Base-by-base conservation (phyloP, 2,329 filamentous ascomycete genomes). In the Myrmaecium sp. region DNA sequence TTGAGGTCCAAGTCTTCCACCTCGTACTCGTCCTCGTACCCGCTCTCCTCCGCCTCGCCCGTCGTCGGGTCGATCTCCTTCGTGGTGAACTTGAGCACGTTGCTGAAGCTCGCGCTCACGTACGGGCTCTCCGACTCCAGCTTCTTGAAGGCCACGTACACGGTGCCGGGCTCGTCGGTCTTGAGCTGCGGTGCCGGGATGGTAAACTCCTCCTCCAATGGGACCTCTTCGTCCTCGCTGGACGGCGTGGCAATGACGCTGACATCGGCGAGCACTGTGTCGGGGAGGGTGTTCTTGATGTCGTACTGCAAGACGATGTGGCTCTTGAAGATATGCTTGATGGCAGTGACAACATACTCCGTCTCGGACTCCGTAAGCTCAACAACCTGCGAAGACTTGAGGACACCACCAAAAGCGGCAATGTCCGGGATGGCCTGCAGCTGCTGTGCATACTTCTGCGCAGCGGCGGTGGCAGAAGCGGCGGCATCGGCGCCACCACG, bases 261-360 rank as follows among this genome's bases (percentile, higher is more conserved):
- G 12, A 52, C 49, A 27, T 52, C 47, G 11, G 46, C 33, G 5
- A 53, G 38, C 4, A 51, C 49, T 8, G 83, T 92, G 33, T 84
- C 81, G 8, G 81, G 76, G 7, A 98, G 65, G 3, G 89, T 98
- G 61, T 98, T 98, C 66, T 92, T 95, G 52, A 98, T 74, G 48
- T 95, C 81, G 53, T 89, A 98, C 48, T 98, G 89, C 29, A 98
- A 60, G 17, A 98, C 86, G 45, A 98, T 64, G 47, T 95, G 81
- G 50, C 93, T 81, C 58, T 92, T 92, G 73, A 94, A 98, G 44
- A 98, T 73, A 50, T 98, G 89, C 63, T 98, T 98, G 54, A 94
- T 69, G 13, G 89, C 74, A 18, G 69, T 74, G 33, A 98, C 89
- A 26, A 94, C 83, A 43, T 98, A 98, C 54, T 98, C 89, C 12